phyloP scores from a whole-genome alignment of 2,329 filamentous ascomycete genomes.

The Verticillium klebahnii region DNA sequence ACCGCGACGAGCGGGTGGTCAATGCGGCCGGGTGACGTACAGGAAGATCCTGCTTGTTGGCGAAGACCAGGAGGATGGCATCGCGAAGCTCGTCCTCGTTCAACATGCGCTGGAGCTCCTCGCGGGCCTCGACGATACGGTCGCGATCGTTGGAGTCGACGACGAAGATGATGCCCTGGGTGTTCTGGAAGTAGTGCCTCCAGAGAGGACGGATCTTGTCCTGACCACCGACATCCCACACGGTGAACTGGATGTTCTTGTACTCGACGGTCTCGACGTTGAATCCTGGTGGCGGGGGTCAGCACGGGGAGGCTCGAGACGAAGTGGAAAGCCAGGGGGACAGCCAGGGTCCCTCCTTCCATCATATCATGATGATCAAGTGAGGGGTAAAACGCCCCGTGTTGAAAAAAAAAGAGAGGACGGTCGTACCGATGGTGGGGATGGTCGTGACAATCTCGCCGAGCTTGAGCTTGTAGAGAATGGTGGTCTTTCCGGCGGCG shows the following conservation, averaged over 20 bases:
- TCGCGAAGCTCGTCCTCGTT: constrained; percentile 99
- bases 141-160: constrained; percentile 98
- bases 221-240: constrained; percentile 99
- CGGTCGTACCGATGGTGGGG: constrained; percentile 81
- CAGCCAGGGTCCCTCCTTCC: not conserved
- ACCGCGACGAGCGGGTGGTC: not conserved
- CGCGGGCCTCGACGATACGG: constrained; percentile 93
- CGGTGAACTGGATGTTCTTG: constrained; percentile 99
- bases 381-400: not conserved
- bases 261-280: constrained; percentile 99
- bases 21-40: constrained; percentile 53
- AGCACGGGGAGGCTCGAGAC: constrained; percentile 11
- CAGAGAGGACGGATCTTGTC: constrained; percentile 39
- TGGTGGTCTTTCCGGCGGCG: constrained; percentile 99
- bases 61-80: constrained; percentile 93
- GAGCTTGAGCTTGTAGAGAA: constrained; percentile 99
- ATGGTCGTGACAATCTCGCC: constrained; percentile 99
- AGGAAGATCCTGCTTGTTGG: constrained; percentile 99
- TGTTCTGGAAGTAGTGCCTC: constrained; percentile 51
- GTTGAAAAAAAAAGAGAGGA: not conserved
- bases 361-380: not conserved
- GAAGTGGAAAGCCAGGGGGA: not conserved
- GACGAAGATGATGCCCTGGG: constrained; percentile 99
- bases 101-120: constrained; percentile 96
- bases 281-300: constrained; percentile 61